Conservation (phyloP, 495 filamentous ascomycete genomes). For the Hyaloscypha hepaticicola region DNA sequence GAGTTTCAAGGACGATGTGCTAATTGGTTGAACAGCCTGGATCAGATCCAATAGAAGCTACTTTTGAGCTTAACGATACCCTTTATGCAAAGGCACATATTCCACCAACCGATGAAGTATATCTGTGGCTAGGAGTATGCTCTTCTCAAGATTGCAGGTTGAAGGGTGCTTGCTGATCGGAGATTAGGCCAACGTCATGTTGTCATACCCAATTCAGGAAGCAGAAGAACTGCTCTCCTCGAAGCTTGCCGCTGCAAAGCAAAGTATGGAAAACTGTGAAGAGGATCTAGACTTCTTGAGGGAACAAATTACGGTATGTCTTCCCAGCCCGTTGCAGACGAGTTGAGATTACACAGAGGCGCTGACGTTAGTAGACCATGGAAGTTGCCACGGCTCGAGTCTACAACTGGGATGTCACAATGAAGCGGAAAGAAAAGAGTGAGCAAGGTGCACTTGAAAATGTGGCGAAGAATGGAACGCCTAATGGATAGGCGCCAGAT, state of each 20-base stretch:
- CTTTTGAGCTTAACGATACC: conserved; percentile 95
- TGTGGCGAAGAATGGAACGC: conserved; percentile 25
- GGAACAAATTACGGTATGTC: conserved; percentile 88
- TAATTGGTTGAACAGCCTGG: conserved; percentile 33
- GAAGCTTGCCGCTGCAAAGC: conserved; percentile 76
- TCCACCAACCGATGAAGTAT: conserved; percentile 85
- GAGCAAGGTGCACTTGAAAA: conserved; percentile 46
- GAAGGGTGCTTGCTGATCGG: conserved; percentile 16
- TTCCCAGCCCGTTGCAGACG: background rate
- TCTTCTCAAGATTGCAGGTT: background rate
- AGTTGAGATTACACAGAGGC: background rate
- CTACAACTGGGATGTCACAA: conserved; percentile 98
- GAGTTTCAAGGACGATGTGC: background rate
- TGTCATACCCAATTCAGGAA: conserved; percentile 87
- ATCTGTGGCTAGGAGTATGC: conserved; percentile 86
- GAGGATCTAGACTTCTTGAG: conserved; percentile 95
- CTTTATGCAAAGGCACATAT: conserved; percentile 86
- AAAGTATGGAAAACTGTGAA: conserved; percentile 79
- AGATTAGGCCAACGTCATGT: conserved; percentile 88
- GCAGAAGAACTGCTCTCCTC: conserved; percentile 75
- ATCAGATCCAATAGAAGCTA: conserved; percentile 76
- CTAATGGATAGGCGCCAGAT: conserved; percentile 24
- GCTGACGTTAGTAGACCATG: conserved; percentile 67
- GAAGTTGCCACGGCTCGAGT: conserved; percentile 94
- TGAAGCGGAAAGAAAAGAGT: conserved; percentile 86